A percentile compares a stretch with the other conserved stretches of the same genome.
phyloP scores from a whole-genome alignment of 2,329 filamentous ascomycete species.

The Knufia petricola region DNA sequence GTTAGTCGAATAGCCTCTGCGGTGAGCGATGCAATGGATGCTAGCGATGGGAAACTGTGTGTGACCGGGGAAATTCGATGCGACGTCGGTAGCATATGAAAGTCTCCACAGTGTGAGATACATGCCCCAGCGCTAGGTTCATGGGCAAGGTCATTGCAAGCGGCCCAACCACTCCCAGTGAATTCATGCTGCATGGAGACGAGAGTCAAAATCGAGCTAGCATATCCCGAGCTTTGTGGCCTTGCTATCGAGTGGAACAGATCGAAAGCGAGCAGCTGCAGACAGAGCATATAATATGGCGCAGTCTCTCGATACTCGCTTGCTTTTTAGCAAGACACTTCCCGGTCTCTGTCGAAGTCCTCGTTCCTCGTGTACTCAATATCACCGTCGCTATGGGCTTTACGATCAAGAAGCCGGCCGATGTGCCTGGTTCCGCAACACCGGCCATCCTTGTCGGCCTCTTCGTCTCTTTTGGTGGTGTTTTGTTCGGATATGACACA shows the following conservation, averaged over 20 bases:
- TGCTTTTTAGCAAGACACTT: neutral
- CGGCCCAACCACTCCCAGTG: neutral
- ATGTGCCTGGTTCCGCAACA: conserved; percentile 37
- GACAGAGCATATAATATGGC: neutral
- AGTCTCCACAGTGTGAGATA: too few species aligned
- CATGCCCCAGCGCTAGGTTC: neutral
- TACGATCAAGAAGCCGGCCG: conserved; percentile 36
- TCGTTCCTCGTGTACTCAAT: too few species aligned
- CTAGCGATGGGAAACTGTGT: too few species aligned
- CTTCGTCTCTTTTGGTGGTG: conserved; percentile 28
- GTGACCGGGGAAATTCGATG: too few species aligned
- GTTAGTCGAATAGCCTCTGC: too few species aligned
- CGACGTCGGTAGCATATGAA: too few species aligned
- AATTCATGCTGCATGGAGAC: neutral
- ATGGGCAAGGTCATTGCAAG: too few species aligned
- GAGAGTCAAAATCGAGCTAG: neutral
- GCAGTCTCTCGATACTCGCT: neutral
- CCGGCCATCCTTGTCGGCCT: conserved; percentile 38
- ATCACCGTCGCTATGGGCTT: conserved; percentile 30
- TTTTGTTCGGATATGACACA: conserved; percentile 23
- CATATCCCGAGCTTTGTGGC: neutral
- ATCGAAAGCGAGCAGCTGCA: neutral
- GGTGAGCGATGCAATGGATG: too few species aligned
- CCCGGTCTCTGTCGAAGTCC: neutral
- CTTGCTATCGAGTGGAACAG: neutral